Percentiles rank a stretch among this genome's conserved stretches.
phyloP scores from a whole-genome alignment of 169 alveolate genomes.

The Toxoplasma gondii region DNA sequence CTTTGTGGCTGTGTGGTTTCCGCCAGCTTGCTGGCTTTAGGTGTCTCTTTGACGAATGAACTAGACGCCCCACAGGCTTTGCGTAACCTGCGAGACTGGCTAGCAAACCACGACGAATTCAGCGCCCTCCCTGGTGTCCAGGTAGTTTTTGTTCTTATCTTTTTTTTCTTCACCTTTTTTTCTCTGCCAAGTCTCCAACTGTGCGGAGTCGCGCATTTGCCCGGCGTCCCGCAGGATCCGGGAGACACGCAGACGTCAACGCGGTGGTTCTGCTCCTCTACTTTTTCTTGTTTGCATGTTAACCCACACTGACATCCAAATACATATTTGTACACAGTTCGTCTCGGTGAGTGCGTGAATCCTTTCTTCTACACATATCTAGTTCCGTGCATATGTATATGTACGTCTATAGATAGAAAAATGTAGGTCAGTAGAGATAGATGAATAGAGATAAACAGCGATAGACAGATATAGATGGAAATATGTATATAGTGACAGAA shows the following conservation, averaged over 20 bases:
- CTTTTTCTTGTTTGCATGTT: too few relatives aligned
- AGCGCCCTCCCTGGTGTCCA: constrained; percentile 48
- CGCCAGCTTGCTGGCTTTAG: constrained; percentile 82
- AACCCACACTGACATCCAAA: too few relatives aligned
- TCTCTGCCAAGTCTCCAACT: not conserved
- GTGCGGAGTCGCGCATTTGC: not conserved
- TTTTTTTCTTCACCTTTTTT: not conserved
- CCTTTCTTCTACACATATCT: too few relatives aligned
- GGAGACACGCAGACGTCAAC: too few relatives aligned
- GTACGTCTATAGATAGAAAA: too few relatives aligned
- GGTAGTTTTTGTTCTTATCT: not conserved
- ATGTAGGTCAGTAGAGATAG: not conserved
- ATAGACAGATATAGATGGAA: too few relatives aligned
- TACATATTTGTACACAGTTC: too few relatives aligned
- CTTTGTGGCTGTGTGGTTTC: constrained; percentile 53
- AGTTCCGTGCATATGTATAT: too few relatives aligned
- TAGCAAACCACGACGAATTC: constrained; percentile 69
- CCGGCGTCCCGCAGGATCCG: too few relatives aligned
- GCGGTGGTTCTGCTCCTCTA: too few relatives aligned
- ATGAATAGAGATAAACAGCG: too few relatives aligned
- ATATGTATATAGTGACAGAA: constrained; percentile 9
- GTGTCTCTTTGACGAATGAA: constrained; percentile 88
- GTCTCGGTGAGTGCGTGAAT: too few relatives aligned
- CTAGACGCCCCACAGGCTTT: constrained; percentile 82
- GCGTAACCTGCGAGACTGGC: constrained; percentile 66